Conservation (phyloP, 805 yeast species). For the Jamesozyma piceae region DNA sequence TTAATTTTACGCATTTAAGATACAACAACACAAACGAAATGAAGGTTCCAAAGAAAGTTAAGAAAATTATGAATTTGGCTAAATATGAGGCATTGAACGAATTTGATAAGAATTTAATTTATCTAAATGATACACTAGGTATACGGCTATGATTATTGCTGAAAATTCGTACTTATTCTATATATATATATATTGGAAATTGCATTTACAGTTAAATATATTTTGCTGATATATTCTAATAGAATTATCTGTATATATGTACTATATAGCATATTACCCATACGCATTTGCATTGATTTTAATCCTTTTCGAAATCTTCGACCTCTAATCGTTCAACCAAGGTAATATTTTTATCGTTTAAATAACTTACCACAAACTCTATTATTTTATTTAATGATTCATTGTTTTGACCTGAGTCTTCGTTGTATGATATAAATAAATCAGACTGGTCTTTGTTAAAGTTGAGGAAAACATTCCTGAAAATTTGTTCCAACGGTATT, state of each 20-base stretch:
- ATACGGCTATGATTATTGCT: conserved; percentile 1
- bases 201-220: neutral
- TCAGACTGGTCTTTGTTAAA: neutral
- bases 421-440: neutral
- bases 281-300: no score
- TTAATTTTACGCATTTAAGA: conserved; percentile 13
- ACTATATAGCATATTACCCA: no score
- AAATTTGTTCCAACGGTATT: conserved; percentile 2
- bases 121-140: conserved; percentile 22
- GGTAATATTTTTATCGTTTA: conserved; percentile 1
- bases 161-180: neutral
- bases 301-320: neutral
- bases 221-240: no score
- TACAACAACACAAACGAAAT: neutral
- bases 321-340: neutral
- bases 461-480: neutral
- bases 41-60: neutral
- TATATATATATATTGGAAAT: neutral
- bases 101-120: conserved; percentile 20
- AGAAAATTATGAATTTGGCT: neutral
- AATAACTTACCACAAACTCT: conserved; percentile 1
- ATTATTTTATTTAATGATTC: conserved; percentile 1
- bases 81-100: conserved; percentile 11
- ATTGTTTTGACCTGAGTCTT: neutral
- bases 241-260: no score